Conservation (phyloP, 2,329 filamentous ascomycete species). For the Cytospora piceicola region DNA sequence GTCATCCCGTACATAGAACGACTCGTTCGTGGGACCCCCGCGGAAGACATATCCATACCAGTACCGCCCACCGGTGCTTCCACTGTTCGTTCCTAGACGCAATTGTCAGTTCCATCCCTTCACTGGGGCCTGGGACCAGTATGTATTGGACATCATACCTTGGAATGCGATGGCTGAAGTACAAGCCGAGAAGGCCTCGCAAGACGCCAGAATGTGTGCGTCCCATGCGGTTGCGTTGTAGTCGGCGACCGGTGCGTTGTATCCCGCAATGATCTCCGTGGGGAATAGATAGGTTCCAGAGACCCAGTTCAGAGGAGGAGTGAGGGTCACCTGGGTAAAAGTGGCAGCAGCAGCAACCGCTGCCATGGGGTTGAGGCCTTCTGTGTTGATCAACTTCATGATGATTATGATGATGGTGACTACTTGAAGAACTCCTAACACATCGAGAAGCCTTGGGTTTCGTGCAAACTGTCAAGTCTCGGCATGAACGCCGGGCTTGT, state of each 20-base stretch:
- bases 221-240: constrained; percentile 22
- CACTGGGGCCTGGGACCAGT: neutral
- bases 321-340: constrained; percentile 25
- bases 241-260: constrained; percentile 18
- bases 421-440: neutral
- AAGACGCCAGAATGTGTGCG: constrained; percentile 20
- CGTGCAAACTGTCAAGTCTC: neutral
- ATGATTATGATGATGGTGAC: neutral
- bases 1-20: constrained; percentile 22
- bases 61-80: constrained; percentile 24
- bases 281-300: constrained; percentile 23
- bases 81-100: constrained; percentile 19
- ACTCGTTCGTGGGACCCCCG: constrained; percentile 22
- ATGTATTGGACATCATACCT: constrained; percentile 5
- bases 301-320: constrained; percentile 26
- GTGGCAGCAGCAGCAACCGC: constrained; percentile 12
- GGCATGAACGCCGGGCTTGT: neutral
- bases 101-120: neutral
- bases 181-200: constrained; percentile 22
- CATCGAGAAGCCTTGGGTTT: neutral
- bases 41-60: constrained; percentile 30
- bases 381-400: constrained; percentile 8
- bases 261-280: constrained; percentile 27
- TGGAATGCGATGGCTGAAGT: constrained; percentile 26
- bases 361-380: constrained; percentile 2